These are phyloP conservation scores for Candida gorgasii DNA, from an alignment of 805 yeast species.

Conservation along the genomic window DNA sequence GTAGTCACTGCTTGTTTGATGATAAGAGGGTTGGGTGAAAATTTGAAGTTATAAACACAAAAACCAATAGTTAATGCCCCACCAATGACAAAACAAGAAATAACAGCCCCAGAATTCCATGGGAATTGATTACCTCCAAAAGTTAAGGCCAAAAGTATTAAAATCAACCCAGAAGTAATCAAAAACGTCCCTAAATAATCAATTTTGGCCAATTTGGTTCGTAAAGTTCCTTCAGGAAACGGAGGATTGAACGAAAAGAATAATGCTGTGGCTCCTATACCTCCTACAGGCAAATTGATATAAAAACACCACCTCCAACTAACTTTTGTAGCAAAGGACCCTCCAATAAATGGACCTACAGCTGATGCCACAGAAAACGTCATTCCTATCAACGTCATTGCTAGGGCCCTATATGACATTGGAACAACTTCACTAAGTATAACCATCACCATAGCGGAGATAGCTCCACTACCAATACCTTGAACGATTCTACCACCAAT, in stretches of 20 bases:
- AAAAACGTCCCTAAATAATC: constrained; percentile 53
- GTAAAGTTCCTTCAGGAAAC: constrained; percentile 37
- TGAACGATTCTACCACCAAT: constrained; percentile 72
- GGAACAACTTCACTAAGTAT: constrained; percentile 60
- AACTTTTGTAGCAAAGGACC: constrained; percentile 57
- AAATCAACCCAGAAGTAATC: constrained; percentile 43
- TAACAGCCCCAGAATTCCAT: constrained; percentile 59
- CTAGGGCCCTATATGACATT: constrained; percentile 36
- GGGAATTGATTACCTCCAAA: constrained; percentile 54
- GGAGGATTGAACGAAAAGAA: constrained; percentile 49
- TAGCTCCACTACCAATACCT: constrained; percentile 74
- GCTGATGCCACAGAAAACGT: constrained; percentile 54
- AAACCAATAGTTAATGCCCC: constrained; percentile 36
- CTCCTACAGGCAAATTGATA: constrained; percentile 68
- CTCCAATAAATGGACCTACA: constrained; percentile 66
- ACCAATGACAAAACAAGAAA: constrained; percentile 50
- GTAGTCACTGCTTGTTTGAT: constrained; percentile 40
- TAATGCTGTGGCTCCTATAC: constrained; percentile 42
- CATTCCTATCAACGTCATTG: constrained; percentile 39
- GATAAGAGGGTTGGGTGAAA: constrained; percentile 48
- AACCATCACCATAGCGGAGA: constrained; percentile 56
- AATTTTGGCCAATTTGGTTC: constrained; percentile 39
- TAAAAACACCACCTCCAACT: constrained; percentile 82
- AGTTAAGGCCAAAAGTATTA: constrained; percentile 50
- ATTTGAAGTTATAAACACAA: constrained; percentile 40